Percentiles rank a stretch among this genome's conserved stretches.
These are phyloP conservation scores for Adiantum capillusveneris DNA, from an alignment of 75 land plant genomes.

Conservation along the genomic window DNA sequence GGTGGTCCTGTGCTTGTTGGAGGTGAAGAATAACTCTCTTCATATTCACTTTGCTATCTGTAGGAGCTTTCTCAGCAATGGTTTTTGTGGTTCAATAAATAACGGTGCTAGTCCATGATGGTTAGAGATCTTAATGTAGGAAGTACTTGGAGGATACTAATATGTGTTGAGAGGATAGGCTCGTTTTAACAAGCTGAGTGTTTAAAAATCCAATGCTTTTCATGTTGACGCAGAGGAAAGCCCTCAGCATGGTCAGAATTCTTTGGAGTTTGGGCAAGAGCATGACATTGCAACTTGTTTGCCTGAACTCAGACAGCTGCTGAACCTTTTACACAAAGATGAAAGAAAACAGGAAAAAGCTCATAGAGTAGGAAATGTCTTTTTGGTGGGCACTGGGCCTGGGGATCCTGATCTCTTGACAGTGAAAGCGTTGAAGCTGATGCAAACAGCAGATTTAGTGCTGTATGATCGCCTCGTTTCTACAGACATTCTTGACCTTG, in stretches of 20 bases:
- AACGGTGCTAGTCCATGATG: too few relatives aligned
- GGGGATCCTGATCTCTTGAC: conserved; percentile 96
- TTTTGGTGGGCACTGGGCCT: conserved; percentile 94
- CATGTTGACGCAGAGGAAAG: conserved; percentile 3
- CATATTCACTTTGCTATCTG: too few relatives aligned
- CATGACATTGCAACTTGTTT: conserved; percentile 72
- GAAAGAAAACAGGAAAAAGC: conserved; percentile 10
- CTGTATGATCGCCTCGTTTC: conserved; percentile 92
- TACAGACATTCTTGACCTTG: conserved; percentile 67
- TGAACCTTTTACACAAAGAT: conserved; percentile 35
- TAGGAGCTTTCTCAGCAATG: too few relatives aligned
- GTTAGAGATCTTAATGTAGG: too few relatives aligned
- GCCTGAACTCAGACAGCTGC: conserved; percentile 71
- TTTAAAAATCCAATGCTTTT: too few relatives aligned
- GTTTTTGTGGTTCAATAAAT: too few relatives aligned
- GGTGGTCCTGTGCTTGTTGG: too few relatives aligned
- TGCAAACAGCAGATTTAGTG: conserved; percentile 76
- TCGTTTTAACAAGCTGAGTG: too few relatives aligned
- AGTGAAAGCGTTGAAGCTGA: conserved; percentile 68
- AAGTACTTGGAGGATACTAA: too few relatives aligned
- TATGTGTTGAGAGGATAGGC: too few relatives aligned
- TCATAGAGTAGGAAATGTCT: conserved; percentile 58
- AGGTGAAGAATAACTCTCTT: too few relatives aligned
- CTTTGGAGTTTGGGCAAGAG: conserved; percentile 8
- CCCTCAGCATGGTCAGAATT: neutral